Evolutionary conservation across 495 filamentous ascomycete genomes (phyloP), one percentile per base, ranked within the genome.

Genomic region (Chaetomidium leptoderma): DNA sequence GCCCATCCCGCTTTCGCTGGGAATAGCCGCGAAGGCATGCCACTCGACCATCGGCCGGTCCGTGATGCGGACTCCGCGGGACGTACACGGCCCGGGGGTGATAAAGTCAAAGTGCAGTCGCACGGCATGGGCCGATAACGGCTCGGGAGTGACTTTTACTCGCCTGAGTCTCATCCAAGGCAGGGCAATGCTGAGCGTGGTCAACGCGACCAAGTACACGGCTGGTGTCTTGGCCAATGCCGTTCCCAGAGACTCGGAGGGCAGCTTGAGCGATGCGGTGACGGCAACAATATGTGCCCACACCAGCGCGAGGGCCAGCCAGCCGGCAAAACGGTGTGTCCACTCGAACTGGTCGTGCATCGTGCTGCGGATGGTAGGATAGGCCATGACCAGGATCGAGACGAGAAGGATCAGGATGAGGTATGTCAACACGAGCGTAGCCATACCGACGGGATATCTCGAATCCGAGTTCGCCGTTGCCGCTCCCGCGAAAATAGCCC

Each of bases 11-110:
- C 73, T 64, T 21, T 49, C 47, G 19, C 47, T 17, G 50, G 76
- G 76, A 58, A 89, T 84, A 2, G 82, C 80, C 14, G 86, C 87
- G 58, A 90, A 90, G 5, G 83, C 74, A 69, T 90, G 87, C 83
- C 84, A 87, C 69, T 90, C 86, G 2, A 76, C 70, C 58, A 89
- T 72, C 0, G 81, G 81, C n/a, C 68, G 70, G 50, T 70, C 62
- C 6, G 78, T 77, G 56, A 77, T 70, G 11, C 82, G 78, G 5
- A 32, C 36, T n/a, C n/a, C n/a, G n/a, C n/a, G n/a, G 17, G 14
- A 36, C 19, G 47, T 50, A 32, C 47, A 30, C 19, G 35, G 35
- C n/a, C 78, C 67, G 36, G 77, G 72, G 11, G 80, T 72, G n/a
- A 75, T 70, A 63, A 80, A 77, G 65, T 76, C 69, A 63, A 87